These are phyloP conservation scores for Rhynchospora tenuis DNA, from an alignment of 176 grass and related monocot species.

Conservation along the genomic window DNA sequence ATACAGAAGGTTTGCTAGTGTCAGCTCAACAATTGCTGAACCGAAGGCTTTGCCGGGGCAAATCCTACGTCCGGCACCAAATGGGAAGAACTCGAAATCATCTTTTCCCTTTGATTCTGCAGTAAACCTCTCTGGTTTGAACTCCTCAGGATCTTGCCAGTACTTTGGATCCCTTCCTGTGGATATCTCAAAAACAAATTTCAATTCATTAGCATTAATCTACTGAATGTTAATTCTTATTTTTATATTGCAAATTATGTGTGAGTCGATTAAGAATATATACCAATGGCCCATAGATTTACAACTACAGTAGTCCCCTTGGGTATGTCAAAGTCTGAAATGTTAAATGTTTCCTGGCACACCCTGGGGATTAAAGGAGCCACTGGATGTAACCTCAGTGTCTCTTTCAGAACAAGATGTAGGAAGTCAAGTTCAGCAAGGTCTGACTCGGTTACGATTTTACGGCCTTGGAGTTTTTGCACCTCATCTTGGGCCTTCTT, in stretches of 20 bases:
- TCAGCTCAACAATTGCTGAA: background rate
- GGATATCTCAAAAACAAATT: no score
- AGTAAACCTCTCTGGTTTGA: slow-evolving; percentile 1
- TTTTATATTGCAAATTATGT: no score
- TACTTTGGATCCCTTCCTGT: slow-evolving; percentile 13
- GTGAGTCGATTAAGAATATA: no score
- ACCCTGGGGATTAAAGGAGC: background rate
- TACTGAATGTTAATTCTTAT: no score
- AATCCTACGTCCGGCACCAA: slow-evolving; percentile 22
- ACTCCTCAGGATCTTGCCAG: slow-evolving; percentile 20
- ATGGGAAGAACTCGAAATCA: slow-evolving; percentile 19
- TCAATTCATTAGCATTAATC: no score
- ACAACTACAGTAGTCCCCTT: background rate
- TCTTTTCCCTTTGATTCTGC: background rate
- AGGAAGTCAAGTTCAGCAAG: background rate
- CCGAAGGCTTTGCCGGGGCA: slow-evolving; percentile 19
- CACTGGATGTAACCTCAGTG: slow-evolving; percentile 1
- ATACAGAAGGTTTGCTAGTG: slow-evolving; percentile 14
- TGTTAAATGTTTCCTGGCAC: background rate
- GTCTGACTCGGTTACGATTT: background rate
- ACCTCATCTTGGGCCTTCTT: slow-evolving; percentile 11
- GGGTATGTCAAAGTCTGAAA: slow-evolving; percentile 1
- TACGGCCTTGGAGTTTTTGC: background rate
- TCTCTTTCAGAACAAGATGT: slow-evolving; percentile 8
- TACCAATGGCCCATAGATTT: slow-evolving; percentile 23